Conservation (phyloP, 1,139 yeast genomes). For the Pichiaceae sp. region DNA sequence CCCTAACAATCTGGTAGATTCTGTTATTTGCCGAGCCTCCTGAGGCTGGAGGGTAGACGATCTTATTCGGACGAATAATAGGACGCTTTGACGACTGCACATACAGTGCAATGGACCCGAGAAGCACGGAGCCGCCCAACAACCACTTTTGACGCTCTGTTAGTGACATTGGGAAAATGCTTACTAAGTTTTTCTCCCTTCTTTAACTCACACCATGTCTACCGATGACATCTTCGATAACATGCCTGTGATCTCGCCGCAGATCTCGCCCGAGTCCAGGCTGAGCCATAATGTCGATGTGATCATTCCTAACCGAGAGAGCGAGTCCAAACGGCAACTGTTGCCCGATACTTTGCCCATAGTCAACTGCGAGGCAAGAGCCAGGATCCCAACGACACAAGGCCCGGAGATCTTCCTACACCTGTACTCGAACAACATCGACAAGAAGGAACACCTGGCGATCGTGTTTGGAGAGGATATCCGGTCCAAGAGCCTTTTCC, state of each 20-base stretch:
- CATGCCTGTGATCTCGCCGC: slow-evolving; percentile 26
- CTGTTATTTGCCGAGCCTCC: slow-evolving; percentile 20
- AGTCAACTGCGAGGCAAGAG: slow-evolving; percentile 88
- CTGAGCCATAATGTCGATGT: slow-evolving; percentile 4
- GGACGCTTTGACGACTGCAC: slow-evolving; percentile 16
- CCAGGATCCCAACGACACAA: slow-evolving; percentile 86
- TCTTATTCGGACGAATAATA: slow-evolving; percentile 13
- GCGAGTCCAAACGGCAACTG: slow-evolving; percentile 22
- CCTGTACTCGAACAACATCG: slow-evolving; percentile 76
- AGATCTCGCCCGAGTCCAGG: slow-evolving; percentile 12
- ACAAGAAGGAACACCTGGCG: slow-evolving; percentile 91
- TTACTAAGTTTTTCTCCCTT: not conserved
- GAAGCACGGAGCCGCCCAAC: slow-evolving; percentile 16
- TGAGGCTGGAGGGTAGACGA: slow-evolving; percentile 25
- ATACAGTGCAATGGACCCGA: slow-evolving; percentile 17
- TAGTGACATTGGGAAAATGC: slow-evolving; percentile 4
- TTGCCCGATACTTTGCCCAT: slow-evolving; percentile 43
- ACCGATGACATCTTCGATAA: slow-evolving; percentile 12
- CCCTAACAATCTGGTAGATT: slow-evolving; percentile 35
- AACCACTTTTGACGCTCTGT: slow-evolving; percentile 21
- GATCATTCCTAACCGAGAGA: slow-evolving; percentile 4
- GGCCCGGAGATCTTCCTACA: slow-evolving; percentile 93
- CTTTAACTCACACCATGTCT: not conserved
- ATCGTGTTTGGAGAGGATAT: slow-evolving; percentile 94
- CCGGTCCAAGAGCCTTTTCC: slow-evolving; percentile 66